These are phyloP conservation scores for Macrophomina tecta DNA, from an alignment of 2,329 filamentous ascomycete genomes.

Conservation along the genomic window DNA sequence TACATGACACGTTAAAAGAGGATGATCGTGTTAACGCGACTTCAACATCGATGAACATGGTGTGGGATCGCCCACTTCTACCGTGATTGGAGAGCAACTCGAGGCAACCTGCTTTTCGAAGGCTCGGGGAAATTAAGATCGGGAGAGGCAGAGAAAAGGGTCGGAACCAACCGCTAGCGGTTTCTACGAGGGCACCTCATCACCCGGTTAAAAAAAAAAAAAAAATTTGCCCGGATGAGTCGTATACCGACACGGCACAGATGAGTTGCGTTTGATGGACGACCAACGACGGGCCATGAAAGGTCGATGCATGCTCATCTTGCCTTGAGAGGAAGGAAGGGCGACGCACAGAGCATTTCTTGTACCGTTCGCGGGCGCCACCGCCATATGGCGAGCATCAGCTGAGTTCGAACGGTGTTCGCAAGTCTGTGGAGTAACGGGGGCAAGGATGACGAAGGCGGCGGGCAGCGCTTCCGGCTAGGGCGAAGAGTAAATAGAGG, in stretches of 20 bases:
- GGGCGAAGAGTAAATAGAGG: neutral
- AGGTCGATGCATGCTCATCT: neutral
- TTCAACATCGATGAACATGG: neutral
- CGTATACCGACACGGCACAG: neutral
- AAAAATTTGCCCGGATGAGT: neutral
- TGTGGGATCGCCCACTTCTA: neutral
- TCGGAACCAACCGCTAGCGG: no score
- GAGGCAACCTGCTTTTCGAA: neutral
- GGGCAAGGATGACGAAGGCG: neutral
- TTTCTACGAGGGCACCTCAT: no score
- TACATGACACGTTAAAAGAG: neutral
- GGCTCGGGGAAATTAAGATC: no score
- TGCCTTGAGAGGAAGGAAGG: neutral
- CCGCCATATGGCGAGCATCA: slow-evolving; percentile 24
- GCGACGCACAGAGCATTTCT: neutral
- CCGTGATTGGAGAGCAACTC: neutral
- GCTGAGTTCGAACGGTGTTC: slow-evolving; percentile 7
- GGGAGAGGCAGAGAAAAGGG: no score
- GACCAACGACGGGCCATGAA: neutral
- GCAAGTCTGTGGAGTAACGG: neutral
- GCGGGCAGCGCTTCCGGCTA: neutral
- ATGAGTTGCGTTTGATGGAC: neutral
- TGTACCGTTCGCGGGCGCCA: neutral
- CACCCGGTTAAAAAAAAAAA: no score
- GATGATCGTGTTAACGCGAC: neutral